Percentiles rank a stretch among this genome's conserved stretches.
These are phyloP conservation scores for Polyporus tsugae DNA, from an alignment of 1,284 basidiomycete genomes.

Conservation along the genomic window DNA sequence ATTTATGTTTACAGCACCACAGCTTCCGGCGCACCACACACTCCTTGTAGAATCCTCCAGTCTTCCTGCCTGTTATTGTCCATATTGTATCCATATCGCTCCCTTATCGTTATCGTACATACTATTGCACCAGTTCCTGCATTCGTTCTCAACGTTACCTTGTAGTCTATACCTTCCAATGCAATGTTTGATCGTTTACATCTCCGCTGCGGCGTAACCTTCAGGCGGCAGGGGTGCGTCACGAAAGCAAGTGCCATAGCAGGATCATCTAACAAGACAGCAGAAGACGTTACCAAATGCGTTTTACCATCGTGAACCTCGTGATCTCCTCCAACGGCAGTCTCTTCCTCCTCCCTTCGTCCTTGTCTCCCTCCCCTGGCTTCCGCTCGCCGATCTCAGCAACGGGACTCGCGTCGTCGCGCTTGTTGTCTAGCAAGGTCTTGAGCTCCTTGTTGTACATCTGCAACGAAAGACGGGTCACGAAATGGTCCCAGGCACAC, in stretches of 20 bases:
- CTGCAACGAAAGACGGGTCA: conserved; percentile 44
- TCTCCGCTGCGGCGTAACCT: not conserved
- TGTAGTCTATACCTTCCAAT: not conserved
- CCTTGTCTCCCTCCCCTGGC: conserved; percentile 37
- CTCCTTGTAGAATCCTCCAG: conserved; percentile 13
- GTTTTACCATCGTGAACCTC: conserved; percentile 93
- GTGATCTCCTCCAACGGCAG: conserved; percentile 87
- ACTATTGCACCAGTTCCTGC: not conserved
- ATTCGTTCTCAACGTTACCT: not conserved
- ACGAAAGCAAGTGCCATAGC: not conserved
- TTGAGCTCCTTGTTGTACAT: conserved; percentile 84
- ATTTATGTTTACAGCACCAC: not conserved
- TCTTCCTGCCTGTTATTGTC: not conserved
- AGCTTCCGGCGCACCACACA: conserved; percentile 10
- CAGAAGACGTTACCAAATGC: conserved; percentile 73
- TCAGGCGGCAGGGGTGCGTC: not conserved
- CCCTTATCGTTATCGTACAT: conserved; percentile 1
- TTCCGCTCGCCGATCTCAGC: conserved; percentile 76
- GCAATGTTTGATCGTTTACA: not conserved
- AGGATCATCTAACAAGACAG: not conserved
- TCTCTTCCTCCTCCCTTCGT: conserved; percentile 61
- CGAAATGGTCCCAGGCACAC: not conserved
- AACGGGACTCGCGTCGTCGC: conserved; percentile 73
- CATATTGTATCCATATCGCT: conserved; percentile 13
- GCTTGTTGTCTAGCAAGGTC: conserved; percentile 69